Conservation (phyloP, 345 rosid genomes). For the Brassica rapa region DNA sequence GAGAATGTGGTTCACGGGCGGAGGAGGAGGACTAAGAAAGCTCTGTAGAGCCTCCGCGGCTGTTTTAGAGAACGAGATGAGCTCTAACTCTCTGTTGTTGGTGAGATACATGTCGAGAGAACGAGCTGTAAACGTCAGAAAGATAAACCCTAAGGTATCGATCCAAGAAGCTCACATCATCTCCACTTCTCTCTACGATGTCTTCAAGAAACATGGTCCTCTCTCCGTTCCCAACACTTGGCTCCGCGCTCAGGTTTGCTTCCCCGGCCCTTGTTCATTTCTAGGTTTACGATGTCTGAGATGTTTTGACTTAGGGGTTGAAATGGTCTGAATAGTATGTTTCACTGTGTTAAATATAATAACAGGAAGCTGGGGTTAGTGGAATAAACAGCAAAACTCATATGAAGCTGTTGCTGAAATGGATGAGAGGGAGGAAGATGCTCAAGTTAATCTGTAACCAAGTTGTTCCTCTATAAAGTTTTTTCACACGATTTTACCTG, state of each 20-base stretch:
- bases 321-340: neutral
- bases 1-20: conserved; percentile 44
- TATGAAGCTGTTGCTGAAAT: conserved; percentile 92
- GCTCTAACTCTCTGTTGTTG: conserved; percentile 30
- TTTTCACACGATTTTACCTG: conserved; percentile 69
- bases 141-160: conserved; percentile 91
- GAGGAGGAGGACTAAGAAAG: conserved; percentile 30
- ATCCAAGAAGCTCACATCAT: conserved; percentile 77
- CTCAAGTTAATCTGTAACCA: conserved; percentile 78
- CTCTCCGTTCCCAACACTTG: conserved; percentile 77
- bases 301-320: neutral
- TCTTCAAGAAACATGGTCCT: conserved; percentile 74
- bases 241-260: conserved; percentile 63
- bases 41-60: conserved; percentile 1
- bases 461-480: conserved; percentile 75
- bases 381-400: conserved; percentile 87
- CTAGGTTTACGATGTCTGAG: neutral
- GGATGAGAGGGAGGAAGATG: conserved; percentile 95
- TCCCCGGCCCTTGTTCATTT: neutral
- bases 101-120: conserved; percentile 70
- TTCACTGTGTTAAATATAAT: neutral
- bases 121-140: conserved; percentile 78
- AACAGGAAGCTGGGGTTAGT: conserved; percentile 71
- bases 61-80: neutral
- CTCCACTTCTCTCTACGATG: conserved; percentile 61